Base-by-base conservation (phyloP, 345 rosid species). In the Syzygium oleosum region DNA sequence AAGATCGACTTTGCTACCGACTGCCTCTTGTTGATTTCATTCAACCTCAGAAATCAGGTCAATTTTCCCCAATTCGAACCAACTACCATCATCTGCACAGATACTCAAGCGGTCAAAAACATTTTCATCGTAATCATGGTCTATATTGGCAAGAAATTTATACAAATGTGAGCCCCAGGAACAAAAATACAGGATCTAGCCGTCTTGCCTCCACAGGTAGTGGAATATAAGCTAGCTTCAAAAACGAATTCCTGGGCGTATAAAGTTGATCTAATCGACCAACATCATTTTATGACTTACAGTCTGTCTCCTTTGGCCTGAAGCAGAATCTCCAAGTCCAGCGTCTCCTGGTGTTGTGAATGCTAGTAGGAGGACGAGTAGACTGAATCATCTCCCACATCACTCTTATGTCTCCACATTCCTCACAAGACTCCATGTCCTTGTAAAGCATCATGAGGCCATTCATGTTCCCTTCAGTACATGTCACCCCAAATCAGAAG, bases 341-440 rank as follows among this genome's bases (percentile, higher is more conserved):
- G 27, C 1, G 68, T 51, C 52, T 68, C 21, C 22, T 61, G n/a
- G 34, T 53, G 59, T 85, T 87, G 87, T 27, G 83, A 31, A 63
- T 38, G 58, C 29, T 43, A 59, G 51, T 83, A 13, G 86, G 89
- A 46, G 93, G 85, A 53, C 68, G 86, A 86, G 94, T 85, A 88
- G 94, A 94, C 51, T 94, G 95, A 88, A 95, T 58, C 89, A 95
- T 90, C 83, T 93, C 91, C 96, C 96, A 94, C 96, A 94, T 91
- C 87, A 95, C 96, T 85, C 92, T 92, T 85, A 93, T 93, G 86
- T 95, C 96, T 88, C 89, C 90, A 53, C 93, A 94, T 84, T 91
- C 96, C 9, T 89, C 87, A 68, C 94, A 94, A n/a, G 92, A 91
- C 84, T 94, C 97, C 94, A 93, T 88, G 87, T 94, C 95, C 91